phyloP scores from a whole-genome alignment of 805 yeast species.

The Yarrowia sp. region DNA sequence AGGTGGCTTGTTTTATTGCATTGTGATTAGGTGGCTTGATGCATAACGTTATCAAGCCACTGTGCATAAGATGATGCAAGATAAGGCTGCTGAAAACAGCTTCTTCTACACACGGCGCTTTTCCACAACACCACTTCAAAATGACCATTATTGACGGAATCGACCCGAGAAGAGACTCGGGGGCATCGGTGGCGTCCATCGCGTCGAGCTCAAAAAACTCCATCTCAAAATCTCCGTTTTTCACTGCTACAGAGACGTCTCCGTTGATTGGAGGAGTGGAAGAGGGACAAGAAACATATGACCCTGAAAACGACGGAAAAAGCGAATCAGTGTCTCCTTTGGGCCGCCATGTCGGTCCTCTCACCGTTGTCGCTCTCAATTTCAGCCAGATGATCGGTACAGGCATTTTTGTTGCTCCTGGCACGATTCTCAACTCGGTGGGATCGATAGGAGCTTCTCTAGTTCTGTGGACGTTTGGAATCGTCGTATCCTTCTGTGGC shows the following conservation, averaged over 20 bases:
- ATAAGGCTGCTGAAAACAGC: neutral
- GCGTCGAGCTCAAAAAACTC: neutral
- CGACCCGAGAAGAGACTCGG: neutral
- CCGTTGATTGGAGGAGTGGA: neutral
- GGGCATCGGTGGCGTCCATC: neutral
- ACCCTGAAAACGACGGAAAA: neutral
- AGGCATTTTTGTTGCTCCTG: conserved; percentile 1
- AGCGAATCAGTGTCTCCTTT: neutral
- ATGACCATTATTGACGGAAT: neutral
- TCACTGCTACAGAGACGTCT: neutral
- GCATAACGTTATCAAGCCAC: conserved; percentile 16
- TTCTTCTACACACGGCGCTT: neutral
- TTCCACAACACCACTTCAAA: neutral
- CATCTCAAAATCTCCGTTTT: neutral
- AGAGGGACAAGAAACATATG: neutral
- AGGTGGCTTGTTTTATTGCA: too few relatives aligned
- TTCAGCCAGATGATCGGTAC: conserved; percentile 8
- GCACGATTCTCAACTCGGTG: conserved; percentile 46
- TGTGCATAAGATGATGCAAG: conserved; percentile 14
- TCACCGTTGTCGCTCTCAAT: conserved; percentile 8
- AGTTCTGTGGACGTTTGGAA: conserved; percentile 56
- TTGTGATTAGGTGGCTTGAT: neutral
- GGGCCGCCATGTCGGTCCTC: neutral
- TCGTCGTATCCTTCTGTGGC: neutral
- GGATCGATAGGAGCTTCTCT: conserved; percentile 60